These are phyloP conservation scores for Fusarium stilboides DNA, from an alignment of 2,329 filamentous ascomycete species.

Conservation along the genomic window DNA sequence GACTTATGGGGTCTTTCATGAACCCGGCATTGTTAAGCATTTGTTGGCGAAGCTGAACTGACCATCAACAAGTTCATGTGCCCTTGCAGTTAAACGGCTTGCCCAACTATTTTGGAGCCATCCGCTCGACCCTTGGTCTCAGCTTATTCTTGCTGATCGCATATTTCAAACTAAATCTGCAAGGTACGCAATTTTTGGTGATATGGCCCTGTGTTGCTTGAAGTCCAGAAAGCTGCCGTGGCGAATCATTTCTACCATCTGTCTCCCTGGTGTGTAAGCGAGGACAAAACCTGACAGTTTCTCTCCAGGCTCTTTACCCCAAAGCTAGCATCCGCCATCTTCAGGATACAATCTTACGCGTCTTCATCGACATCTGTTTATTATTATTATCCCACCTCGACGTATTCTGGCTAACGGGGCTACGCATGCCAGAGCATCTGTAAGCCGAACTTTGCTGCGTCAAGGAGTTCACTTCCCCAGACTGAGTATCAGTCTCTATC, in stretches of 20 bases:
- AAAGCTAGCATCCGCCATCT: conserved; percentile 33
- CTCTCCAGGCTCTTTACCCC: conserved; percentile 18
- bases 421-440: conserved; percentile 40
- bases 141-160: conserved; percentile 34
- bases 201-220: conserved; percentile 13
- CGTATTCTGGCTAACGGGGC: conserved; percentile 38
- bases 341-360: conserved; percentile 39
- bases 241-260: conserved; percentile 21
- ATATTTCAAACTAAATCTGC: conserved; percentile 25
- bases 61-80: conserved; percentile 43
- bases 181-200: conserved; percentile 37
- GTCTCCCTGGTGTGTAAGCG: conserved; percentile 1
- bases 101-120: conserved; percentile 29
- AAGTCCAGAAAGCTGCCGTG: conserved; percentile 13
- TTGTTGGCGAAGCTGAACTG: conserved; percentile 34
- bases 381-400: conserved; percentile 28
- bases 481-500: conserved; percentile 37
- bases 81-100: conserved; percentile 39
- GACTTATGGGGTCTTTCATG: conserved; percentile 22
- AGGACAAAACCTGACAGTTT: conserved; percentile 32
- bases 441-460: conserved; percentile 41
- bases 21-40: conserved; percentile 26
- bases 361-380: conserved; percentile 38
- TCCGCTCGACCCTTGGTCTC: conserved; percentile 40
- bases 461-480: conserved; percentile 43